These are phyloP conservation scores for Hanseniaspora lachancei DNA, from an alignment of 805 yeast species.

Conservation along the genomic window DNA sequence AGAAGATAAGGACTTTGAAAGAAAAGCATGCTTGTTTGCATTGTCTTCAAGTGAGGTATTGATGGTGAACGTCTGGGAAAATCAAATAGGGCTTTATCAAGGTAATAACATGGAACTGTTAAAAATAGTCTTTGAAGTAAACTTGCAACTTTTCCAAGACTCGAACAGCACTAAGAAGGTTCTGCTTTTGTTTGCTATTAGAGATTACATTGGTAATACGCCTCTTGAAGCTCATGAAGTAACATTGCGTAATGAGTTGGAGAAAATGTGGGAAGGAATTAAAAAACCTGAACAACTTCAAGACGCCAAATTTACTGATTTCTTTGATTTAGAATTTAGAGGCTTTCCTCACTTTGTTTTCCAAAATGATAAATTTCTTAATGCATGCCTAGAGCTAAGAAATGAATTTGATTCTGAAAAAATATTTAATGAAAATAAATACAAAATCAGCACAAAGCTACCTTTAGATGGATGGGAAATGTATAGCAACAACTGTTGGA, in stretches of 20 bases:
- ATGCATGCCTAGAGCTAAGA: slow-evolving; percentile 51
- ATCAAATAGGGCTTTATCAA: slow-evolving; percentile 90
- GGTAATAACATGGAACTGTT: slow-evolving; percentile 95
- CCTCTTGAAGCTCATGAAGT: slow-evolving; percentile 58
- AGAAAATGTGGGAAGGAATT: slow-evolving; percentile 63
- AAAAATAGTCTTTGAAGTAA: slow-evolving; percentile 93
- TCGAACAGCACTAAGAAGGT: slow-evolving; percentile 51
- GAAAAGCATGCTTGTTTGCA: slow-evolving; percentile 92
- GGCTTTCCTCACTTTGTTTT: slow-evolving; percentile 76
- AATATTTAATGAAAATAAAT: slow-evolving; percentile 42
- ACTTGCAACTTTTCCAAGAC: slow-evolving; percentile 55
- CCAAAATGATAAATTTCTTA: slow-evolving; percentile 55
- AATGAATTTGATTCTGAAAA: slow-evolving; percentile 36
- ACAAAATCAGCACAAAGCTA: slow-evolving; percentile 58
- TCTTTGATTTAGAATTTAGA: slow-evolving; percentile 72
- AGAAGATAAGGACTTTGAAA: slow-evolving; percentile 95
- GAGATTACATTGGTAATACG: slow-evolving; percentile 84
- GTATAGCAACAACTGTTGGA: slow-evolving; percentile 86
- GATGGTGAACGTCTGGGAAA: slow-evolving; percentile 91
- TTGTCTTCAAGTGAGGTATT: slow-evolving; percentile 80
- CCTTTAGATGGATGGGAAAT: slow-evolving; percentile 95
- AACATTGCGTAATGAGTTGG: slow-evolving; percentile 59
- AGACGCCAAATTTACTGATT: slow-evolving; percentile 49
- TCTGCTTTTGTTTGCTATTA: slow-evolving; percentile 68
- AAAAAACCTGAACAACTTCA: slow-evolving; percentile 57